phyloP scores from a whole-genome alignment of 2,329 filamentous ascomycete species.

The Neofusicoccum kwambonambiense region DNA sequence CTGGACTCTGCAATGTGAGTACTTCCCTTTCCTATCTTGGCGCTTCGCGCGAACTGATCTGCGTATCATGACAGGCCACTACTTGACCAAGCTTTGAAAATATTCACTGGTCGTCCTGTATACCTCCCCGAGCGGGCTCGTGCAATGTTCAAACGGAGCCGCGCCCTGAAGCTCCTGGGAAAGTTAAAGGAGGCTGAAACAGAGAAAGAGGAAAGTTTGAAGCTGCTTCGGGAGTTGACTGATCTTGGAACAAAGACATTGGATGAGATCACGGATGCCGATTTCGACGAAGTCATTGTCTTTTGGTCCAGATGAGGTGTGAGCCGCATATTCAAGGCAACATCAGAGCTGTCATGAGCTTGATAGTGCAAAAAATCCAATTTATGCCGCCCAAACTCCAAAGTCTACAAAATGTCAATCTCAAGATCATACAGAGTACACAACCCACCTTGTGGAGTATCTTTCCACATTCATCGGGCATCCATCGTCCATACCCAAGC shows the following conservation, averaged over 20 bases:
- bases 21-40: not conserved
- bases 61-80: not conserved
- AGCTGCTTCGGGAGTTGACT: not conserved
- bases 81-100: not conserved
- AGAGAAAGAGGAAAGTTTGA: not conserved
- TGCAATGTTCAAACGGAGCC: constrained; percentile 1
- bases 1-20: constrained; percentile 6
- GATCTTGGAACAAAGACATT: not conserved
- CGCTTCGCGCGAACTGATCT: not conserved
- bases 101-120: not conserved
- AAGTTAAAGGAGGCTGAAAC: not conserved
- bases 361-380: not conserved
- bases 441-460: too few relatives aligned
- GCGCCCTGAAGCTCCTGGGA: not conserved
- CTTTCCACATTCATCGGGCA: too few relatives aligned
- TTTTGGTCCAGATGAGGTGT: constrained; percentile 17
- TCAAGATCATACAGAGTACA: too few relatives aligned
- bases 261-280: not conserved
- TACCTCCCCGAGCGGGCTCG: constrained; percentile 11
- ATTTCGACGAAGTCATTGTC: constrained; percentile 12
- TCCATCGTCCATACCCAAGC: too few relatives aligned
- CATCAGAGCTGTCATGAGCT: too few relatives aligned
- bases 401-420: too few relatives aligned
- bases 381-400: too few relatives aligned
- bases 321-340: not conserved